These are phyloP conservation scores for Solanum virginianum DNA, from an alignment of 257 asterid species.

Conservation along the genomic window DNA sequence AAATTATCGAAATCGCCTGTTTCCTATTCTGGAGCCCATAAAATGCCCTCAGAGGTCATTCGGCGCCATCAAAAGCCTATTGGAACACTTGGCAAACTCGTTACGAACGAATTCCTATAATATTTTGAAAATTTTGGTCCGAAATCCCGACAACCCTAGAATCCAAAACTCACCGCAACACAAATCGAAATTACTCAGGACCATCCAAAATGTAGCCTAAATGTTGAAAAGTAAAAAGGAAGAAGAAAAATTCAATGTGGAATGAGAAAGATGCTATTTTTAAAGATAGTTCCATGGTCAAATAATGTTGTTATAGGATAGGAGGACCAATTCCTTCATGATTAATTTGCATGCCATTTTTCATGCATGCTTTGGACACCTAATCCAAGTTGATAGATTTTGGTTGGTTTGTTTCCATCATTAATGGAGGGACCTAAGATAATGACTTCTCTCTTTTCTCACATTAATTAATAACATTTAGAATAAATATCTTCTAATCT, in stretches of 20 bases:
- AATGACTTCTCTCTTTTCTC: neutral
- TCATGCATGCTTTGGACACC: conserved; percentile 6
- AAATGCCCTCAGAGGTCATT: too few relatives aligned
- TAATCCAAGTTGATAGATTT: neutral
- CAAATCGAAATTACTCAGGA: accelerated
- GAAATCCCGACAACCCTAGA: too few relatives aligned
- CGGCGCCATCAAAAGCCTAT: too few relatives aligned
- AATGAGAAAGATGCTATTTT: neutral
- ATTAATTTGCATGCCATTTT: neutral
- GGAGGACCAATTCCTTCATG: neutral
- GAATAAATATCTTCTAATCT: neutral
- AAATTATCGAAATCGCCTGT: too few relatives aligned
- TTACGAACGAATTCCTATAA: too few relatives aligned
- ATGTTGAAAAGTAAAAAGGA: neutral
- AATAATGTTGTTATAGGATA: neutral
- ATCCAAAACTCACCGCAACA: too few relatives aligned
- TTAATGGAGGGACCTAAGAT: neutral
- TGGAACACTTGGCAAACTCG: too few relatives aligned
- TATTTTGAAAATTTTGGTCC: too few relatives aligned
- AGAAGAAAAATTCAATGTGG: neutral
- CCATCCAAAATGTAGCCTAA: neutral
- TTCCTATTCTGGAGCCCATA: too few relatives aligned
- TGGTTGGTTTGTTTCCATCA: neutral
- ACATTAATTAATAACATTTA: neutral
- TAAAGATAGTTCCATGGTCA: neutral